Evolutionary conservation across 306 rosid species (phyloP), one percentile per base, ranked within the genome.

Genomic region (Oemleria cerasiformis): DNA sequence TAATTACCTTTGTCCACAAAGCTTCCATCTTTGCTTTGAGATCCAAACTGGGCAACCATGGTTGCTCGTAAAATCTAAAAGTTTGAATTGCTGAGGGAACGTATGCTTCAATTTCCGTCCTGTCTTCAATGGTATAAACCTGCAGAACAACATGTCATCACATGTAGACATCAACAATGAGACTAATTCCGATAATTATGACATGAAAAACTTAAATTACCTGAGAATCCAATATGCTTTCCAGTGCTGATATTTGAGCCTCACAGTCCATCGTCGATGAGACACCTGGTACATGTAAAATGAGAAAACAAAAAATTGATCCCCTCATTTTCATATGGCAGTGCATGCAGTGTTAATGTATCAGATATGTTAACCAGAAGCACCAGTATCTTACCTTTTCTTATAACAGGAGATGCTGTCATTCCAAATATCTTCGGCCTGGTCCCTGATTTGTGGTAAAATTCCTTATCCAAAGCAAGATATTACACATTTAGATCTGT

Each of bases 391-490:
- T 25, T 77, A 88, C 98, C 98, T 87, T 80, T 88, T 77, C 86
- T 87, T 66, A 85, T 84, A 61, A 93, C 88, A 8, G 97, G 94
- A 7, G 96, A 93, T 42, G 97, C 94, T 40, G 98, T 93, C 94
- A 93, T 93, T 75, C 96, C 97, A 70, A 93, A 91, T 73, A 93
- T 83, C 85, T 86, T 87, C 57, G 98, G 97, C 86, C 86, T 89
- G 56, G 74, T 79, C 57, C 58, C 71, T 68, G 91, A 87, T 74
- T 66, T 85, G 85, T 88, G 87, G 78, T 93, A 86, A 79, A 93
- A 93, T 48, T 93, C 98, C 98, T 93, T 72, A 77, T 83, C 59
- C 70, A 64, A 51, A 68, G 4, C 4, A 69, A 13, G 53, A 20
- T 8, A 21, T 2, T 8, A 40, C 6, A 3, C 51, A 54, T 42